Evolutionary conservation across 306 rosid genomes (phyloP).

Genomic region (Castanea sativa): DNA sequence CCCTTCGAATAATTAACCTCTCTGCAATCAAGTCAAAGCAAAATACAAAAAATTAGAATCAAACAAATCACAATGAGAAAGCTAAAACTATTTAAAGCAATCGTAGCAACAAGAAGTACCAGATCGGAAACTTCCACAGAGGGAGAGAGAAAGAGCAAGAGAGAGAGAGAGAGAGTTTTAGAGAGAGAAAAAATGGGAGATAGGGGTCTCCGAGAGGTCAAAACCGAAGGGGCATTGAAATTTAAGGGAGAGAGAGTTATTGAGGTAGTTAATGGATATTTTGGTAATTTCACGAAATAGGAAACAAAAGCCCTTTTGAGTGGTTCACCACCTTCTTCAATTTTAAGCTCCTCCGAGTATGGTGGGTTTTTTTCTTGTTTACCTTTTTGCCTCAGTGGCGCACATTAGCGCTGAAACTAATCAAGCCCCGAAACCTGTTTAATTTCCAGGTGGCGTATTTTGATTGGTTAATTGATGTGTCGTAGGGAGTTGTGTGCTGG

Average conservation of each 20-base stretch:
- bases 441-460: neutral
- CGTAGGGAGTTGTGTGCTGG: neutral
- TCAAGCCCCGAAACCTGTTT: neutral
- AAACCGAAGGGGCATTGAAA: slow-evolving; percentile 28
- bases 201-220: slow-evolving; percentile 36
- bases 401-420: slow-evolving; percentile 20
- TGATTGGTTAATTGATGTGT: no score
- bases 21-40: slow-evolving; percentile 19
- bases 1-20: slow-evolving; percentile 14
- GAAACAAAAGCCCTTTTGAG: slow-evolving; percentile 5
- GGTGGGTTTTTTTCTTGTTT: slow-evolving; percentile 22
- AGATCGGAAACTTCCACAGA: slow-evolving; percentile 35
- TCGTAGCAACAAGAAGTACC: slow-evolving; percentile 19
- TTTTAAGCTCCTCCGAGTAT: slow-evolving; percentile 32
- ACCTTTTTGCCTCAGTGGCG: slow-evolving; percentile 22
- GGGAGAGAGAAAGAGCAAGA: slow-evolving; percentile 4
- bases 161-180: slow-evolving; percentile 3
- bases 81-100: neutral
- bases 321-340: slow-evolving; percentile 30
- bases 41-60: neutral
- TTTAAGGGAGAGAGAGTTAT: neutral
- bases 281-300: slow-evolving; percentile 2
- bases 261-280: slow-evolving; percentile 14
- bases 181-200: slow-evolving; percentile 15
- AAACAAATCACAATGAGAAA: neutral